phyloP scores from a whole-genome alignment of 768 basidiomycete species.

The Amylocystis lapponica region DNA sequence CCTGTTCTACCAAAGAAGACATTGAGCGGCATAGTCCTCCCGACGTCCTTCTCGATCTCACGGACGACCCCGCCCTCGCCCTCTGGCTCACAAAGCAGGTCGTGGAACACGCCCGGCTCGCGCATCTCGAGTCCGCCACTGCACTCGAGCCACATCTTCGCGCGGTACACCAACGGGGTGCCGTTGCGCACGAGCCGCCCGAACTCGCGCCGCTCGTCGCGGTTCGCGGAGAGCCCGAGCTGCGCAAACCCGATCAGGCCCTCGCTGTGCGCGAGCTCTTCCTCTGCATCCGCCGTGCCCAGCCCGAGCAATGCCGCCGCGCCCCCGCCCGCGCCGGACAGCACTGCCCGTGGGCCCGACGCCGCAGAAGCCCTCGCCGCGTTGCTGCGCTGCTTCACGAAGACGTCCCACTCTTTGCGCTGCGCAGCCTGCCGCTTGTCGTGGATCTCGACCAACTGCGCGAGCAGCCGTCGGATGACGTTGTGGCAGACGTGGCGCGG shows the following conservation, averaged over 20 bases:
- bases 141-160: slow-evolving; percentile 90
- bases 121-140: slow-evolving; percentile 88
- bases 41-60: slow-evolving; percentile 97
- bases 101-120: slow-evolving; percentile 87
- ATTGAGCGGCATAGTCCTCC: slow-evolving; percentile 88
- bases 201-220: slow-evolving; percentile 75
- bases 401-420: slow-evolving; percentile 83
- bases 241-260: slow-evolving; percentile 90
- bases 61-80: slow-evolving; percentile 43
- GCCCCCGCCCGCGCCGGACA: slow-evolving; percentile 23
- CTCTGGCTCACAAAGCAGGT: slow-evolving; percentile 57
- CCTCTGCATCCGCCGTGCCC: slow-evolving; percentile 56
- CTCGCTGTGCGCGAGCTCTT: slow-evolving; percentile 75
- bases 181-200: slow-evolving; percentile 76
- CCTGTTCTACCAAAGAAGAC: slow-evolving; percentile 98
- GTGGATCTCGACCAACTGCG: slow-evolving; percentile 75
- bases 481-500: slow-evolving; percentile 73
- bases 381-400: slow-evolving; percentile 65
- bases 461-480: slow-evolving; percentile 68
- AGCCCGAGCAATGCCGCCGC: slow-evolving; percentile 68
- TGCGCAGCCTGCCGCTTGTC: slow-evolving; percentile 67
- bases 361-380: slow-evolving; percentile 27
- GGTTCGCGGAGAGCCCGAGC: slow-evolving; percentile 65
- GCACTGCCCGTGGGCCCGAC: slow-evolving; percentile 6
- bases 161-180: slow-evolving; percentile 82